Percentiles rank a stretch among this genome's conserved stretches.
Evolutionary conservation across 2,329 filamentous ascomycete species (phyloP).

Genomic region (Phialophora tarda): DNA sequence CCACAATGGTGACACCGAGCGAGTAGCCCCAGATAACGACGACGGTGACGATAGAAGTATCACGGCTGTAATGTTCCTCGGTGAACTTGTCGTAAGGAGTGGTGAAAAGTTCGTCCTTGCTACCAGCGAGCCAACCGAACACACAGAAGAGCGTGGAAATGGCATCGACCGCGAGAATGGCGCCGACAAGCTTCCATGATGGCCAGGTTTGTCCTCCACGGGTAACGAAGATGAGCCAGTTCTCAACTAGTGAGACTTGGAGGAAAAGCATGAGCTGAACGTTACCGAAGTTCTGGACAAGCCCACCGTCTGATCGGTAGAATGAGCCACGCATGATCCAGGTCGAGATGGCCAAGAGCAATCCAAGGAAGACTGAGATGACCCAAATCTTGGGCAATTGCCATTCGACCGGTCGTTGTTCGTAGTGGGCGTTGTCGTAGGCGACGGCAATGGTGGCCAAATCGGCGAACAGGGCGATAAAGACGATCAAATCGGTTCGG

Average conservation of each 20-base stretch:
- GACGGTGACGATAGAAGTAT: conserved; percentile 57
- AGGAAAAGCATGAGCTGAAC: conserved; percentile 84
- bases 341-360: conserved; percentile 70
- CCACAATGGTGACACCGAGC: conserved; percentile 59
- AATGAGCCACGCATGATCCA: conserved; percentile 75
- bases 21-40: conserved; percentile 61
- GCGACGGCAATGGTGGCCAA: conserved; percentile 78
- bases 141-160: conserved; percentile 74
- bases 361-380: conserved; percentile 71
- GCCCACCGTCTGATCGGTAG: conserved; percentile 71
- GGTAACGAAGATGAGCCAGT: conserved; percentile 97
- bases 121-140: conserved; percentile 74
- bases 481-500: conserved; percentile 74
- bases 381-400: conserved; percentile 83
- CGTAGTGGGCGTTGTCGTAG: conserved; percentile 79
- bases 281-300: conserved; percentile 75
- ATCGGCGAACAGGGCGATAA: conserved; percentile 79
- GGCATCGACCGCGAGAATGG: conserved; percentile 73
- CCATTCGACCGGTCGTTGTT: conserved; percentile 77
- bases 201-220: conserved; percentile 78
- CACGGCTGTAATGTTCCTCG: conserved; percentile 38
- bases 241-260: conserved; percentile 88
- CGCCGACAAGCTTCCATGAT: conserved; percentile 73
- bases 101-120: conserved; percentile 52
- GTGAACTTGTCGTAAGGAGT: conserved; percentile 34